Conservation (phyloP, 2,329 filamentous ascomycete genomes). For the Fusarium cicatricum region DNA sequence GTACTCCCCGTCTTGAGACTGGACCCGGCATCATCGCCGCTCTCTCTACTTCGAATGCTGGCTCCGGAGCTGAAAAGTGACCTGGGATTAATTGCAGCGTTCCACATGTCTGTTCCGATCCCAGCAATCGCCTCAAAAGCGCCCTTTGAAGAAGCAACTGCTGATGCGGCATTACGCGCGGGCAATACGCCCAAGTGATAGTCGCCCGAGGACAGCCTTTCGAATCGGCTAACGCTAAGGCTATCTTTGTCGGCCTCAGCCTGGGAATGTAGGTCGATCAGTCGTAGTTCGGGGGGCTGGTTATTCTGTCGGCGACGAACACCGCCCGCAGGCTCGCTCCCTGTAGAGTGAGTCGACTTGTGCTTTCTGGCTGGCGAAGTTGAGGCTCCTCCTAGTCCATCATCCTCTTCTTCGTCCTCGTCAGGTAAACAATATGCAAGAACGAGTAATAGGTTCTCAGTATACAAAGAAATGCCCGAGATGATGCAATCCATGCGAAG, state of each 20-base stretch:
- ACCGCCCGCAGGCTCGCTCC: slow-evolving; percentile 69
- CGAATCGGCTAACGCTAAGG: slow-evolving; percentile 84
- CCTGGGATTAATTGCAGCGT: slow-evolving; percentile 87
- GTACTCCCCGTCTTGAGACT: slow-evolving; percentile 54
- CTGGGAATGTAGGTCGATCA: slow-evolving; percentile 89
- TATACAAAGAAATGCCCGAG: slow-evolving; percentile 96
- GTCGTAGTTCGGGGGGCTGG: slow-evolving; percentile 84
- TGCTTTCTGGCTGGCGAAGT: slow-evolving; percentile 48
- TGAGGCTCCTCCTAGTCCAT: slow-evolving; percentile 19
- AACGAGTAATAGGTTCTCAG: slow-evolving; percentile 86
- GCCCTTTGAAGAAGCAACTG: slow-evolving; percentile 71
- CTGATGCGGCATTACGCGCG: slow-evolving; percentile 71
- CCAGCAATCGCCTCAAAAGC: slow-evolving; percentile 80
- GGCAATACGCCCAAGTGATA: slow-evolving; percentile 90
- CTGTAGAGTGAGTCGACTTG: slow-evolving; percentile 53
- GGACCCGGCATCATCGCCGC: slow-evolving; percentile 65
- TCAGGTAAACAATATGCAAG: slow-evolving; percentile 88
- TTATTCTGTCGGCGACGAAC: slow-evolving; percentile 79
- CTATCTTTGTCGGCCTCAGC: slow-evolving; percentile 88
- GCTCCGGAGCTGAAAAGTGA: slow-evolving; percentile 87
- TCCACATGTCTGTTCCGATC: slow-evolving; percentile 82
- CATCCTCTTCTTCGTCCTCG: slow-evolving; percentile 63
- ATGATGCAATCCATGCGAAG: slow-evolving; percentile 97
- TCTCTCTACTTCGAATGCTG: slow-evolving; percentile 72
- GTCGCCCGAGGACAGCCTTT: slow-evolving; percentile 85